Percentiles rank a stretch among this genome's conserved stretches.
phyloP scores from a whole-genome alignment of 345 rosid species.

The Camelina laxa region DNA sequence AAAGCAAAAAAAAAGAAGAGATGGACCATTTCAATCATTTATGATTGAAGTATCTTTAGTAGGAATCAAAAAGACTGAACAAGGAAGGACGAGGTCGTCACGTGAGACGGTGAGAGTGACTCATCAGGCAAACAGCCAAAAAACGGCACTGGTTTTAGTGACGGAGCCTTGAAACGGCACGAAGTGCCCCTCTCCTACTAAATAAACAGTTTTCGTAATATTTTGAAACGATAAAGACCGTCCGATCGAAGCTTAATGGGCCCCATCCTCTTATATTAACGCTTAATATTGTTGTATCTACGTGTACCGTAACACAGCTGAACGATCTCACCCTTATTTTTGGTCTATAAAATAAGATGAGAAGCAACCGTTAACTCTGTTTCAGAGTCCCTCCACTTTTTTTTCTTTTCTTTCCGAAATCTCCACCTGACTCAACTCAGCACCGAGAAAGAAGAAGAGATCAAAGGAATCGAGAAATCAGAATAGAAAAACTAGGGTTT shows the following conservation, averaged over 20 bases:
- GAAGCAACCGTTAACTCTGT: slow-evolving; percentile 9
- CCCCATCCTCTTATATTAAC: neutral
- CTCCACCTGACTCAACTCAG: neutral
- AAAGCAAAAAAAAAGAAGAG: too few species aligned
- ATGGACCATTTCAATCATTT: too few species aligned
- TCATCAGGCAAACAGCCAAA: too few species aligned
- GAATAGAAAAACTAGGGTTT: neutral
- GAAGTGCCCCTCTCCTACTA: neutral
- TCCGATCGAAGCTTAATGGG: neutral
- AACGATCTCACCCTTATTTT: neutral
- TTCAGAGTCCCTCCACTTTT: slow-evolving; percentile 11
- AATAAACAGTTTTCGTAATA: neutral
- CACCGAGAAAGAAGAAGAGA: neutral
- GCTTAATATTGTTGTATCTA: neutral
- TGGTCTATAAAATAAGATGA: neutral
- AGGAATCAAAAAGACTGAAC: neutral
- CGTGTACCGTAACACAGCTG: neutral
- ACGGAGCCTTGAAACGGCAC: slow-evolving; percentile 12
- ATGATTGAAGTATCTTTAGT: too few species aligned
- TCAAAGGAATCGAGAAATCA: neutral
- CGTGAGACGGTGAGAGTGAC: neutral
- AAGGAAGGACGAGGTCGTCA: neutral
- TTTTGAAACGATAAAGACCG: neutral
- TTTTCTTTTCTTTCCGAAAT: neutral
- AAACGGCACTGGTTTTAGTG: too few species aligned